phyloP scores from a whole-genome alignment of 768 basidiomycete genomes.

The Psilocybe tampanensis region DNA sequence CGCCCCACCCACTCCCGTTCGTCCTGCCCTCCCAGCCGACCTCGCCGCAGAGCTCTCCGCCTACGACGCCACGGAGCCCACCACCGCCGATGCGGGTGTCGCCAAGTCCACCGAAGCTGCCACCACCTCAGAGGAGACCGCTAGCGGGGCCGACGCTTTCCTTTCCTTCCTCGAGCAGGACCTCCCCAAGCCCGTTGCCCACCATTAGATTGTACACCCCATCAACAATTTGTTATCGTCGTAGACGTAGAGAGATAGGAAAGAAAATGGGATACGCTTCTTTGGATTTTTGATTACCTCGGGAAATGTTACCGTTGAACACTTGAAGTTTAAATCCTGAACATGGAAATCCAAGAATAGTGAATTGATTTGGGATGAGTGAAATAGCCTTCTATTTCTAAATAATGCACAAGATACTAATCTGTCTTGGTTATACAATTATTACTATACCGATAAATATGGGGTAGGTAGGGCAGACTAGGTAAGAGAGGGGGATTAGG shows the following conservation, averaged over 20 bases:
- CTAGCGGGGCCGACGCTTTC: constrained; percentile 73
- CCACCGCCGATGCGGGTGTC: constrained; percentile 40
- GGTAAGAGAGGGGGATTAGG: too few species aligned
- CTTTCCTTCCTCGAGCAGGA: constrained; percentile 83
- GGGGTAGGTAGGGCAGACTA: not conserved
- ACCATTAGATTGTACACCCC: constrained; percentile 35
- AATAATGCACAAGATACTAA: not conserved
- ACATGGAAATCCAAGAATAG: too few species aligned
- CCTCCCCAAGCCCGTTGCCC: constrained; percentile 64
- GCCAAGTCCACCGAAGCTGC: constrained; percentile 29
- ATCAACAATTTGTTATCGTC: not conserved
- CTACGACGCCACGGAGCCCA: constrained; percentile 84
- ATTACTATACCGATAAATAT: not conserved
- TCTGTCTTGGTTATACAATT: not conserved
- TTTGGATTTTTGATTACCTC: not conserved
- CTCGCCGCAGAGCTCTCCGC: constrained; percentile 87
- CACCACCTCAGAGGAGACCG: constrained; percentile 42
- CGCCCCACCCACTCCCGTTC: constrained; percentile 70
- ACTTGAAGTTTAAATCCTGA: too few species aligned
- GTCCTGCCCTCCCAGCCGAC: constrained; percentile 77
- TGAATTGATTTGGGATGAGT: not conserved
- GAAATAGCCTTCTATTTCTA: not conserved
- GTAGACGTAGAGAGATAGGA: constrained; percentile 11
- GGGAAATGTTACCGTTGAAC: too few species aligned
- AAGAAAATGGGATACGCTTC: not conserved